phyloP scores from a whole-genome alignment of 805 yeast genomes.

The Candida ponderosae region DNA sequence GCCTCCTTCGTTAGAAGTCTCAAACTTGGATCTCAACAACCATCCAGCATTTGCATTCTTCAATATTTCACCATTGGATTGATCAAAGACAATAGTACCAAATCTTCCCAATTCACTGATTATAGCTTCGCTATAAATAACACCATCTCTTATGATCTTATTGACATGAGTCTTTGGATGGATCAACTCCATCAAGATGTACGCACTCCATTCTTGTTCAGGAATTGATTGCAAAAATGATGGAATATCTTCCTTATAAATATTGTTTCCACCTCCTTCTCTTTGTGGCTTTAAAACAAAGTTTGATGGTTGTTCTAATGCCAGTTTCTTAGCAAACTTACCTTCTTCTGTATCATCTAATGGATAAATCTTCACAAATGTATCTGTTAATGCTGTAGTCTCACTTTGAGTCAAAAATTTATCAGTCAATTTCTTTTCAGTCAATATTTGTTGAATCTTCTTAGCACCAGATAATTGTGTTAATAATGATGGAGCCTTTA shows the following conservation, averaged over 20 bases:
- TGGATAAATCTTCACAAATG: slow-evolving; percentile 87
- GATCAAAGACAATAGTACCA: slow-evolving; percentile 76
- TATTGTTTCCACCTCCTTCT: slow-evolving; percentile 98
- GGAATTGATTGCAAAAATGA: slow-evolving; percentile 50
- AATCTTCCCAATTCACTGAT: slow-evolving; percentile 89
- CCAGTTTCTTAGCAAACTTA: slow-evolving; percentile 51
- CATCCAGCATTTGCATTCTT: slow-evolving; percentile 73
- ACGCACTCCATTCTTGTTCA: slow-evolving; percentile 78
- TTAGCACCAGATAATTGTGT: slow-evolving; percentile 92
- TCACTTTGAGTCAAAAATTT: slow-evolving; percentile 32
- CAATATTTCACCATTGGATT: slow-evolving; percentile 43
- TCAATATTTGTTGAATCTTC: slow-evolving; percentile 85
- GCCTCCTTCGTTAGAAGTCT: slow-evolving; percentile 91
- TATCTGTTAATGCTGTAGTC: slow-evolving; percentile 30
- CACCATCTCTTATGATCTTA: slow-evolving; percentile 60
- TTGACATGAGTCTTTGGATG: slow-evolving; percentile 66
- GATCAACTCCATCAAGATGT: slow-evolving; percentile 90
- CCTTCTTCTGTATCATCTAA: slow-evolving; percentile 68
- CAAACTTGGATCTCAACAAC: slow-evolving; percentile 81
- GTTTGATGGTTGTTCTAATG: slow-evolving; percentile 56
- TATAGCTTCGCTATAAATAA: slow-evolving; percentile 60
- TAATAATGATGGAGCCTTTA: slow-evolving; percentile 84
- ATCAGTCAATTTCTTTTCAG: slow-evolving; percentile 41
- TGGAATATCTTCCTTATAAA: slow-evolving; percentile 84
- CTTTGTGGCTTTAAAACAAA: slow-evolving; percentile 95